Evolutionary conservation across 352 stramenopile species (phyloP).

Genomic region (Phytophthora pisi): DNA sequence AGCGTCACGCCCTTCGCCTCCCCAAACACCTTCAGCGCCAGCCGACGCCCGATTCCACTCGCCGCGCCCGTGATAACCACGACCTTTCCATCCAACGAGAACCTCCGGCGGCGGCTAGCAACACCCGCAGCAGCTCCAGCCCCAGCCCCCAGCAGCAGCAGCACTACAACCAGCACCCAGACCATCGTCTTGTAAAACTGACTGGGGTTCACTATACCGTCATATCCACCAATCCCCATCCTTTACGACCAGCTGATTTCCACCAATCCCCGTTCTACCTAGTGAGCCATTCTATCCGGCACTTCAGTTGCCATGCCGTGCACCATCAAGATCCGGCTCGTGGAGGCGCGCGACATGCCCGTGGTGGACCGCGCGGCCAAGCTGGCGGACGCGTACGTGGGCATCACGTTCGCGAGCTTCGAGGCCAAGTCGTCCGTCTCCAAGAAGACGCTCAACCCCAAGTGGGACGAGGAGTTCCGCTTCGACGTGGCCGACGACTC

Average conservation of each 20-base stretch:
- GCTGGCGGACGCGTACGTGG: constrained; percentile 86
- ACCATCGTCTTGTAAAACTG: not conserved
- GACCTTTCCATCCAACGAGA: constrained; percentile 54
- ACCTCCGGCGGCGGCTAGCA: constrained; percentile 22
- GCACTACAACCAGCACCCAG: not conserved
- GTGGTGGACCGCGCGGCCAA: constrained; percentile 87
- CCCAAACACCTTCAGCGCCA: constrained; percentile 44
- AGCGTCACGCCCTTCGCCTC: constrained; percentile 44
- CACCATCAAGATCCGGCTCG: constrained; percentile 91
- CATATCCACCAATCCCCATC: not conserved
- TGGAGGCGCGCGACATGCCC: constrained; percentile 89
- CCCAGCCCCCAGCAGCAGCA: constrained; percentile 7
- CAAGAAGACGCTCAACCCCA: constrained; percentile 95
- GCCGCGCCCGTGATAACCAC: constrained; percentile 74
- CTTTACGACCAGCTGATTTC: not conserved
- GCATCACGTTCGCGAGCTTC: constrained; percentile 88
- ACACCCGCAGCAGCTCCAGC: constrained; percentile 8
- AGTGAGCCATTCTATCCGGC: not conserved
- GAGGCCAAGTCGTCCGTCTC: constrained; percentile 90
- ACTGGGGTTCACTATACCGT: not conserved
- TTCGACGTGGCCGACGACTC: constrained; percentile 99
- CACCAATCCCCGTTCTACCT: not conserved
- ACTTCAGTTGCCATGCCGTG: constrained; percentile 66
- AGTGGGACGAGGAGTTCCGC: constrained; percentile 98
- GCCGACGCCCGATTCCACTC: constrained; percentile 53